phyloP scores from a whole-genome alignment of 768 basidiomycete species.

The Rhodosporidiobolus odoratus region DNA sequence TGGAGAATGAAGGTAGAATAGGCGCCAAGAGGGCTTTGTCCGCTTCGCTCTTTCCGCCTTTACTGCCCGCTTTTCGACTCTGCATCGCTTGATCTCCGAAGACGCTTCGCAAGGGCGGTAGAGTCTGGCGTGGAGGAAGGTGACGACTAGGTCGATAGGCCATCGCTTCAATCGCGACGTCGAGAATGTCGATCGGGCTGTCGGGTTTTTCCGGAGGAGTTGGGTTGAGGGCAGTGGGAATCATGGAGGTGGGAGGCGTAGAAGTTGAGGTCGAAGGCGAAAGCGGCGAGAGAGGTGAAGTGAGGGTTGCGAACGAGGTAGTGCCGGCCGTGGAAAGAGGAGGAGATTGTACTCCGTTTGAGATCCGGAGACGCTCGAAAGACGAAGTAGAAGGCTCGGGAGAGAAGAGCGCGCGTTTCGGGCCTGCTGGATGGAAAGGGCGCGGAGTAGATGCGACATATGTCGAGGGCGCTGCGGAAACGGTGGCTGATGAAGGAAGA shows the following conservation, averaged over 20 bases:
- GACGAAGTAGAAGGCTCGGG: slow-evolving; percentile 26
- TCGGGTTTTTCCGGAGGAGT: background rate
- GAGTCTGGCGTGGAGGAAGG: slow-evolving; percentile 18
- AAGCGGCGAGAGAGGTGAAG: background rate
- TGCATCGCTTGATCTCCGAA: slow-evolving; percentile 6
- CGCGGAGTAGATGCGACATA: background rate
- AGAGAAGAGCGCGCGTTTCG: slow-evolving; percentile 17
- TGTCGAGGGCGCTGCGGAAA: background rate
- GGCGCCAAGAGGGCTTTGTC: slow-evolving; percentile 33
- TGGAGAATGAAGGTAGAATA: background rate
- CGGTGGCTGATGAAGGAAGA: background rate
- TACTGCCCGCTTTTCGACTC: background rate
- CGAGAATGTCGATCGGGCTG: slow-evolving; percentile 23
- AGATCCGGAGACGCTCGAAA: slow-evolving; percentile 34
- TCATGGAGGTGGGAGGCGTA: background rate
- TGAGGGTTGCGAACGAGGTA: background rate
- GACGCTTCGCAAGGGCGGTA: slow-evolving; percentile 29
- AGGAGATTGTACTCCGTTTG: background rate
- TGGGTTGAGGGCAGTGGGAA: background rate
- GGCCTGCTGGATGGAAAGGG: background rate
- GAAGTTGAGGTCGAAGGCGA: background rate
- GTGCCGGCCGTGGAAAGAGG: background rate
- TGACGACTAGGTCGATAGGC: slow-evolving; percentile 12
- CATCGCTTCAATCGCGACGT: slow-evolving; percentile 31
- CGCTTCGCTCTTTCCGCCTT: slow-evolving; percentile 20